phyloP scores from a whole-genome alignment of 768 basidiomycete species.

The Roridomyces roridus region DNA sequence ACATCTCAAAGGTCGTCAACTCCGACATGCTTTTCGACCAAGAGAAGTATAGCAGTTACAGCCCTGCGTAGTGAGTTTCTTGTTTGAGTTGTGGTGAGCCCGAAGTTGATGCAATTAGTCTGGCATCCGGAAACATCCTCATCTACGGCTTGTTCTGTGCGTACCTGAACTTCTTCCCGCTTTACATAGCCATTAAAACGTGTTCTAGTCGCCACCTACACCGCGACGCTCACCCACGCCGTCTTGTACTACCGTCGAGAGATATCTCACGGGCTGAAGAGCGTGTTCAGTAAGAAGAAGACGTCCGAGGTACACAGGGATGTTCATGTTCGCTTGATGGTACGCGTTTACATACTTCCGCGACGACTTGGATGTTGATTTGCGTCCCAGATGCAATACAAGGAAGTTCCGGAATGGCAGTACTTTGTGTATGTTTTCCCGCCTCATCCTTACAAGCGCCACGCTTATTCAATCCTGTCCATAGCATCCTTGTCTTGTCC shows the following conservation, averaged over 20 bases:
- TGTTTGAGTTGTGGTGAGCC: too few species aligned
- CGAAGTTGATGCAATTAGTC: background rate
- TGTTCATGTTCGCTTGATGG: conserved; percentile 50
- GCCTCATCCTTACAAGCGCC: too few species aligned
- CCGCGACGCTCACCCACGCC: conserved; percentile 45
- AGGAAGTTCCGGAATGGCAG: conserved; percentile 51
- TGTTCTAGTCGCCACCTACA: conserved; percentile 25
- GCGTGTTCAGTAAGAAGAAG: conserved; percentile 33
- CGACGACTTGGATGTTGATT: background rate
- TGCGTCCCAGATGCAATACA: conserved; percentile 32
- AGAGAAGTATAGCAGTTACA: conserved; percentile 41
- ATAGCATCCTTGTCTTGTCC: conserved; percentile 31
- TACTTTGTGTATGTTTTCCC: conserved; percentile 39
- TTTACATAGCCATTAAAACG: conserved; percentile 36
- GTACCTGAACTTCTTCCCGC: conserved; percentile 17
- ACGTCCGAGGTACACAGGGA: conserved; percentile 39
- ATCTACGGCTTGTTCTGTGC: conserved; percentile 32
- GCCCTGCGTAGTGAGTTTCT: conserved; percentile 41
- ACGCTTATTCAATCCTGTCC: too few species aligned
- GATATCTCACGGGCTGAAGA: conserved; percentile 33
- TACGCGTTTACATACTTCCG: too few species aligned
- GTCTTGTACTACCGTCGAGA: conserved; percentile 50
- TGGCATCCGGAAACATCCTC: conserved; percentile 34
- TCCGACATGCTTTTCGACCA: conserved; percentile 36
- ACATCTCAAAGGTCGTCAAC: conserved; percentile 45